Percentiles rank a stretch among this genome's conserved stretches.
phyloP scores from a whole-genome alignment of 2,329 filamentous ascomycete species.

The Ascochyta koolunga region DNA sequence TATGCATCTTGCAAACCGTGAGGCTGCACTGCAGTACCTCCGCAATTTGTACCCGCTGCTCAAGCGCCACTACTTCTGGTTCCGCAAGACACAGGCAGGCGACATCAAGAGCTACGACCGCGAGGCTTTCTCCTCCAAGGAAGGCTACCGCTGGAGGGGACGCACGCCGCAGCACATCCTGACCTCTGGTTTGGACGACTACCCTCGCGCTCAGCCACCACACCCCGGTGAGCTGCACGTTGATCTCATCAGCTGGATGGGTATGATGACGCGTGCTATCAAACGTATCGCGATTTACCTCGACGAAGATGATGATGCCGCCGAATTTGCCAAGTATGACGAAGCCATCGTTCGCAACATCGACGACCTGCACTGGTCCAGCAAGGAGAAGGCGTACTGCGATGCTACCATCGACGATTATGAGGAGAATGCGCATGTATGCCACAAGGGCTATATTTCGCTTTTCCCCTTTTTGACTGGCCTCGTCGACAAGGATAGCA shows the following conservation, averaged over 20 bases:
- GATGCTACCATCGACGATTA: constrained; percentile 95
- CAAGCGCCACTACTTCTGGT: constrained; percentile 92
- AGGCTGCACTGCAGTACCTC: constrained; percentile 73
- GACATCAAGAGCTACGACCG: constrained; percentile 92
- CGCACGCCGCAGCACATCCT: constrained; percentile 85
- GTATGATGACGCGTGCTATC: constrained; percentile 91
- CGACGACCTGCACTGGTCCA: constrained; percentile 91
- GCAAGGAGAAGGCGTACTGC: constrained; percentile 81
- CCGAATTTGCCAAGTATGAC: constrained; percentile 73
- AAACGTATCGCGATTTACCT: constrained; percentile 78
- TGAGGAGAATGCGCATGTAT: constrained; percentile 87
- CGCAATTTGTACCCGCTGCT: constrained; percentile 82
- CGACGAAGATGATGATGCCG: constrained; percentile 76
- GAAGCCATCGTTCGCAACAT: constrained; percentile 84
- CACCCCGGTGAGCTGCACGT: constrained; percentile 95
- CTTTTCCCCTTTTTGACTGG: constrained; percentile 91
- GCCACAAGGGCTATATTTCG: constrained; percentile 95
- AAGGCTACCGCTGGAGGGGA: constrained; percentile 94
- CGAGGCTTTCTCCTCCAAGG: constrained; percentile 83
- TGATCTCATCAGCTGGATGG: constrained; percentile 95
- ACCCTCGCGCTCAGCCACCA: constrained; percentile 89
- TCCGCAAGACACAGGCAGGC: constrained; percentile 86
- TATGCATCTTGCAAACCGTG: constrained; percentile 70
- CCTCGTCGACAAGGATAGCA: constrained; percentile 74
- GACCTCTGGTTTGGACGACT: constrained; percentile 94